These are phyloP conservation scores for Penicillium sclerotiorum DNA, from an alignment of 2,329 filamentous ascomycete species.

Conservation along the genomic window DNA sequence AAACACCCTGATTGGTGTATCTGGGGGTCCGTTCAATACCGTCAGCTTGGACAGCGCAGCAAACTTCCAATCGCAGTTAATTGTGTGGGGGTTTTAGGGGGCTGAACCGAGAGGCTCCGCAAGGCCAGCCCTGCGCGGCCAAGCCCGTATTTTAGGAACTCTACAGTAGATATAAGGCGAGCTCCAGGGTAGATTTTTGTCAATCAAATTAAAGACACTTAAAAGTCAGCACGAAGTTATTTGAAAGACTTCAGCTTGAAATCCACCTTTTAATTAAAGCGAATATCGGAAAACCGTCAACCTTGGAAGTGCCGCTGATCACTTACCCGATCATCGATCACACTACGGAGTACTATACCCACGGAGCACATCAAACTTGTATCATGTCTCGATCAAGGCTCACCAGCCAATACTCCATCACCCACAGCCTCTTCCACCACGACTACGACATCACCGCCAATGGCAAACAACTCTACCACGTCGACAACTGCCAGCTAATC, in stretches of 20 bases:
- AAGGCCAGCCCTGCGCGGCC: background rate
- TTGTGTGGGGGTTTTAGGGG: background rate
- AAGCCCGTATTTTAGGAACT: background rate
- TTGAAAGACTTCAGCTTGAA: too few species aligned
- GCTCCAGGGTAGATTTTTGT: too few species aligned
- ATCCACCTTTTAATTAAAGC: too few species aligned
- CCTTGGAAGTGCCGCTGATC: too few species aligned
- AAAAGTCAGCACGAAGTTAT: too few species aligned
- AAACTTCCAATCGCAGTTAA: background rate
- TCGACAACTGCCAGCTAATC: slow-evolving; percentile 32
- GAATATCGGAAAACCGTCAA: too few species aligned
- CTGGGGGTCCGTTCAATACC: background rate
- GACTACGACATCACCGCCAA: slow-evolving; percentile 27
- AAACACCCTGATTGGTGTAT: too few species aligned
- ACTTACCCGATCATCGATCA: too few species aligned
- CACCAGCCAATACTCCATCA: slow-evolving; percentile 26
- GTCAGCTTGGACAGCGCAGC: background rate
- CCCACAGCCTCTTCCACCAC: slow-evolving; percentile 23
- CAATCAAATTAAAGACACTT: too few species aligned
- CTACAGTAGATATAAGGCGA: background rate
- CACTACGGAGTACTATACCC: too few species aligned
- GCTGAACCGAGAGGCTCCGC: background rate
- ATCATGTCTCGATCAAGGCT: slow-evolving; percentile 3
- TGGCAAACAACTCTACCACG: slow-evolving; percentile 25
- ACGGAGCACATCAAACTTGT: too few species aligned